These are phyloP conservation scores for Arthrobotrys conoides DNA, from an alignment of 2,329 filamentous ascomycete species.

Conservation along the genomic window DNA sequence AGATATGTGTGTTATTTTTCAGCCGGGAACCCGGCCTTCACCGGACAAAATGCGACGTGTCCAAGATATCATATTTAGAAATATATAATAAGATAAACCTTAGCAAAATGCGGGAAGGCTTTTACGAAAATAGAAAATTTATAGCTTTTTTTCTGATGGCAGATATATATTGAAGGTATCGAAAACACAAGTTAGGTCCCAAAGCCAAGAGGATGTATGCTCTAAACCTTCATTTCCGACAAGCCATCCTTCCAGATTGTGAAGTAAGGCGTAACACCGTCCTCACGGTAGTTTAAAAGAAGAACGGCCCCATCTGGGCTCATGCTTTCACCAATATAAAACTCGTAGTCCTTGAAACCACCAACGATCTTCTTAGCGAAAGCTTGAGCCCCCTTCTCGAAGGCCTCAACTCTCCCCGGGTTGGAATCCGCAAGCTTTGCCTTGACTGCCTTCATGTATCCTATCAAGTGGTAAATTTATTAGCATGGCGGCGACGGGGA, in stretches of 20 bases:
- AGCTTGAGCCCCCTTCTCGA: slow-evolving; percentile 80
- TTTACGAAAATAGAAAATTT: neutral
- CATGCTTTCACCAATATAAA: slow-evolving; percentile 93
- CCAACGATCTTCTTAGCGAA: slow-evolving; percentile 84
- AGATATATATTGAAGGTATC: neutral
- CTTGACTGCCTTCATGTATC: slow-evolving; percentile 94
- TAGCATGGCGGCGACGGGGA: neutral
- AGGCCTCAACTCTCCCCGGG: slow-evolving; percentile 80
- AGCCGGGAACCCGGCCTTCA: slow-evolving; percentile 17
- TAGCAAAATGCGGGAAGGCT: neutral
- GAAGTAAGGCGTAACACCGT: slow-evolving; percentile 90
- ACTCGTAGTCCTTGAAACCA: slow-evolving; percentile 97
- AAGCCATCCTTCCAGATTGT: slow-evolving; percentile 97
- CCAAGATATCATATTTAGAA: slow-evolving; percentile 29
- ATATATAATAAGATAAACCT: slow-evolving; percentile 19
- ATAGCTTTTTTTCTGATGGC: neutral
- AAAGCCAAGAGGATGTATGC: neutral
- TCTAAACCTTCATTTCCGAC: slow-evolving; percentile 89
- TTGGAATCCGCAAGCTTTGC: slow-evolving; percentile 74
- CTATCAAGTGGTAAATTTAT: slow-evolving; percentile 67
- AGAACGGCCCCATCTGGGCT: slow-evolving; percentile 89
- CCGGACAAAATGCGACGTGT: slow-evolving; percentile 23
- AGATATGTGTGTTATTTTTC: slow-evolving; percentile 18
- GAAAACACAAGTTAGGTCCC: neutral
- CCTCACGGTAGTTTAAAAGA: slow-evolving; percentile 97